Evolutionary conservation across 140 eudicot species (phyloP), one percentile per base, ranked within the genome.

Genomic region (Anethum foeniculum): DNA sequence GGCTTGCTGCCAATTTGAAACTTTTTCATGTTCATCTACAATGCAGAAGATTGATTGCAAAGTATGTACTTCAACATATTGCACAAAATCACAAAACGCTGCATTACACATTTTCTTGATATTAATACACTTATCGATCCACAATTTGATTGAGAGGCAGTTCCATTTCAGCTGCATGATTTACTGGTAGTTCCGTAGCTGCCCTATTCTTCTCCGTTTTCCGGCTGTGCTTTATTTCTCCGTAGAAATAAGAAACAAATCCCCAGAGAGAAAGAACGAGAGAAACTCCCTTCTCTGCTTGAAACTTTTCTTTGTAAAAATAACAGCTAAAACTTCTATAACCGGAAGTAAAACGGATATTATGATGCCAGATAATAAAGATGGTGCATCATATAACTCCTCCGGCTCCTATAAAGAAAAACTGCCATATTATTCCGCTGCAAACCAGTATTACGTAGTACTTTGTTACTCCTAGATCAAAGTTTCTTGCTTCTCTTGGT

Each of bases 251-350:
- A 23, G 93, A 89, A 67, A 84, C 87, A 77, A 89, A 89, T 23
- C 93, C 93, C 93, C 93, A 89, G 36, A 87, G 79, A 15, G 86
- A 89, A 21, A 89, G 77, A 43, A 85, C 79, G 36, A 89, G 93
- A 49, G 93, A 71, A 48, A 87, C 86, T 0, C 86, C 89, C 71
- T 89, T 89, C 44, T 89, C 93, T 0, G 83, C 89, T 83, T 85
- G 78, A 83, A 89, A 89, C 12, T 73, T 85, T 46, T 89, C 93
- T 7, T 83, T 52, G 77, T 75, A 89, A 34, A 85, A 82, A 2
- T 10, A 9, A 89, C 89, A 0, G 89, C 93, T 23, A 89, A 80
- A 10, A 85, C 80, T 44, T 87, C 93, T 21, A 80, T 83, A 10
- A 87, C 79, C 0, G 93, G 93, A 19, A 89, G 83, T 7, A 79